Conservation (phyloP, 805 yeast genomes). For the Ascoidea tarda region DNA sequence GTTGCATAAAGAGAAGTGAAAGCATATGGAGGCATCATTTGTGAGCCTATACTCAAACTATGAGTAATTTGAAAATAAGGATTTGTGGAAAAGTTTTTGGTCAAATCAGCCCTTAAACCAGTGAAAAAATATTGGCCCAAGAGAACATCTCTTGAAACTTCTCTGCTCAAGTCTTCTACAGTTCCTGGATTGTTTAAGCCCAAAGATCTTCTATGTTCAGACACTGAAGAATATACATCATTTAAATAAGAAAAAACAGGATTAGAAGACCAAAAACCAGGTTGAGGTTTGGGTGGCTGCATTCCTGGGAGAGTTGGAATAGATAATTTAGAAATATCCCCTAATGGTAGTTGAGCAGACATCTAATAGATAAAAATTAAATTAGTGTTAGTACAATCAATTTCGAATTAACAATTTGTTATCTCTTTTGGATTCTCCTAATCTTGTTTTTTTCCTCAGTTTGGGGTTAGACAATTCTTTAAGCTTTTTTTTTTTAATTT, state of each 20-base stretch:
- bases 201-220: slow-evolving; percentile 68
- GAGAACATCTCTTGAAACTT: slow-evolving; percentile 88
- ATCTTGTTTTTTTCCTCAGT: too few relatives aligned
- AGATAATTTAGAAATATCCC: slow-evolving; percentile 44
- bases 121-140: slow-evolving; percentile 81
- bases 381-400: too few relatives aligned
- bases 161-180: slow-evolving; percentile 84
- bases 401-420: too few relatives aligned
- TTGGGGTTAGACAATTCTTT: too few relatives aligned
- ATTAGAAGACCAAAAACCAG: slow-evolving; percentile 61
- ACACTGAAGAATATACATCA: slow-evolving; percentile 57
- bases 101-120: slow-evolving; percentile 92
- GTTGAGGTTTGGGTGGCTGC: slow-evolving; percentile 36
- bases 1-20: slow-evolving; percentile 82
- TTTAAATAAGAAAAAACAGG: slow-evolving; percentile 71
- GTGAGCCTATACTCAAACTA: slow-evolving; percentile 79
- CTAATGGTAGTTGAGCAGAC: slow-evolving; percentile 29
- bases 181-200: slow-evolving; percentile 90
- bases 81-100: slow-evolving; percentile 78
- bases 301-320: slow-evolving; percentile 46
- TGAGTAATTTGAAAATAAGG: slow-evolving; percentile 97
- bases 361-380: slow-evolving; percentile 6
- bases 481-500: too few relatives aligned
- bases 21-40: slow-evolving; percentile 78
- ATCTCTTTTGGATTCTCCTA: too few relatives aligned